Percentiles rank a stretch among this genome's conserved stretches.
Conservation (phyloP, 345 rosid genomes). For the Hevea brasiliensis region DNA sequence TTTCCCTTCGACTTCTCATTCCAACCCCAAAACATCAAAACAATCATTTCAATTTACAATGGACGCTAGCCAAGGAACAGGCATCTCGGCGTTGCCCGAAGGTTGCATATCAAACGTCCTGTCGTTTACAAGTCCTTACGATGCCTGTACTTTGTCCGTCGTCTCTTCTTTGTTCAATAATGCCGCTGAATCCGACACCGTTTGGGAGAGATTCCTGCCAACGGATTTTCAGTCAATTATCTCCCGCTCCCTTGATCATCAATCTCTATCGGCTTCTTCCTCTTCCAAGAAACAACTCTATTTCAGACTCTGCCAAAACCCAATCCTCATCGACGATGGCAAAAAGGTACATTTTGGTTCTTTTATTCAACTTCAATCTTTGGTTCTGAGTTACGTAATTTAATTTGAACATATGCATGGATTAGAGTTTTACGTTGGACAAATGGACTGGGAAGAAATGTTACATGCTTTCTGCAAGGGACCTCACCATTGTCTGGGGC, state of each 20-base stretch:
- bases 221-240: constrained; percentile 20
- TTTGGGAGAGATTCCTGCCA: constrained; percentile 22
- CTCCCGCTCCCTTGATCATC: constrained; percentile 12
- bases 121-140: constrained; percentile 13
- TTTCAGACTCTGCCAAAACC: constrained; percentile 42
- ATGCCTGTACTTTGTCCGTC: constrained; percentile 4
- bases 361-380: not conserved
- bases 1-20: no score
- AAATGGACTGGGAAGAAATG: constrained; percentile 34
- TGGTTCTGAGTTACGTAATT: no score
- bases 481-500: constrained; percentile 31
- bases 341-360: constrained; percentile 41
- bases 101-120: constrained; percentile 12
- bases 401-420: no score
- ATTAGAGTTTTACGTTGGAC: constrained; percentile 32
- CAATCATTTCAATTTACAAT: no score
- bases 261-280: not conserved
- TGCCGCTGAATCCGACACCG: constrained; percentile 7
- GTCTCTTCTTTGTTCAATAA: constrained; percentile 12
- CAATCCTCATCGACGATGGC: constrained; percentile 55
- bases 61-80: not conserved
- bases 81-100: not conserved
- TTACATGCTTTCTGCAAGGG: constrained; percentile 36
- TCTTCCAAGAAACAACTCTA: constrained; percentile 50
- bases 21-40: no score